These are phyloP conservation scores for Fusarium paranaense DNA, from an alignment of 2,329 filamentous ascomycete genomes.

Conservation along the genomic window DNA sequence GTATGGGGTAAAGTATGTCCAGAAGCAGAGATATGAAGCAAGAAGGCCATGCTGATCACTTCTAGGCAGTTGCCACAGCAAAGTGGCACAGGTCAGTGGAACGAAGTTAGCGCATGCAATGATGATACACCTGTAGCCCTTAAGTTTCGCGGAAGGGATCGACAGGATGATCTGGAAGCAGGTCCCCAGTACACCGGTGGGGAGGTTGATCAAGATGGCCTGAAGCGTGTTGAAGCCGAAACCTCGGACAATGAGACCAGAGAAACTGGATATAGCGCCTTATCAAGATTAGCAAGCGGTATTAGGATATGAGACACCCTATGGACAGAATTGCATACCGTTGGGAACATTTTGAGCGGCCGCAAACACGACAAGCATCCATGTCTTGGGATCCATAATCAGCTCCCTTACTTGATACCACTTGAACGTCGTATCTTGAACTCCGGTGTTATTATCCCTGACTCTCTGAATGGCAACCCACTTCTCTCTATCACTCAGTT, in stretches of 20 bases:
- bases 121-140: background rate
- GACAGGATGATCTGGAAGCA: background rate
- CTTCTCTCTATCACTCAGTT: background rate
- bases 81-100: background rate
- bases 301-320: too few relatives aligned
- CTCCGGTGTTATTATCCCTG: background rate
- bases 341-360: background rate
- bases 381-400: background rate
- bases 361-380: background rate
- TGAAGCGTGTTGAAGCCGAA: background rate
- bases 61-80: background rate
- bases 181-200: background rate
- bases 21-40: background rate
- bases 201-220: background rate
- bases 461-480: background rate
- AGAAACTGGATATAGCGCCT: too few relatives aligned
- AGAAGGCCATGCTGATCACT: background rate
- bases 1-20: background rate
- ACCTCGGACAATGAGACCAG: background rate
- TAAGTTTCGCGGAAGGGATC: background rate
- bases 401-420: background rate
- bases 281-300: too few relatives aligned
- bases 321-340: background rate
- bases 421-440: background rate
- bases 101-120: background rate